Percentiles rank a stretch among this genome's conserved stretches.
These are phyloP conservation scores for Diaporthe velutina DNA, from an alignment of 2,329 filamentous ascomycete genomes.

Conservation along the genomic window DNA sequence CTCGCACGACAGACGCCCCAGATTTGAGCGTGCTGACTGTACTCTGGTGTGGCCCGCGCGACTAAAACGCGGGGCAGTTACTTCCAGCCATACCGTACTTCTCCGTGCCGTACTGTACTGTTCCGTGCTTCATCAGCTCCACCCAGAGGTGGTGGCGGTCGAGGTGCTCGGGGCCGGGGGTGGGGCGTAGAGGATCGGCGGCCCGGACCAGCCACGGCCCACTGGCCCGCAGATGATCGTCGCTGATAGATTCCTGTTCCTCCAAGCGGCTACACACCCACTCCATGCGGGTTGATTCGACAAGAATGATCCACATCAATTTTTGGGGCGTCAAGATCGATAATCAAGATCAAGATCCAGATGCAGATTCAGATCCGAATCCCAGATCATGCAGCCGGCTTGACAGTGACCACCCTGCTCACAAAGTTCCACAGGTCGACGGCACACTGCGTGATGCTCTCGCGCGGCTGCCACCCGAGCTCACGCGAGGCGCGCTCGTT, in stretches of 20 bases:
- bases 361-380: slow-evolving; percentile 2
- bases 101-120: not conserved
- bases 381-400: not conserved
- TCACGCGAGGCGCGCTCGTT: slow-evolving; percentile 55
- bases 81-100: not conserved
- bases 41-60: not conserved
- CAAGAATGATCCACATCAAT: not conserved
- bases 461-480: slow-evolving; percentile 55
- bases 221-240: slow-evolving; percentile 1
- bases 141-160: not conserved
- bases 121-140: not conserved
- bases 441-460: slow-evolving; percentile 50
- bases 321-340: not conserved
- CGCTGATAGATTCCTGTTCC: not conserved
- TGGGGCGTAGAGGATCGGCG: not conserved
- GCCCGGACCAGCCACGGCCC: slow-evolving; percentile 18
- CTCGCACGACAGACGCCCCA: not conserved
- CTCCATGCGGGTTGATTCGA: not conserved
- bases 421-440: slow-evolving; percentile 52
- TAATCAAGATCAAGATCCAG: not conserved
- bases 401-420: slow-evolving; percentile 27
- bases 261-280: not conserved
- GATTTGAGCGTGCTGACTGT: slow-evolving; percentile 3
- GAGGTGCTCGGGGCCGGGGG: not conserved
- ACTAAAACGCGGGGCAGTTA: slow-evolving; percentile 4